Base-by-base conservation (phyloP, 768 basidiomycete genomes). In the Lentinula sp. region DNA sequence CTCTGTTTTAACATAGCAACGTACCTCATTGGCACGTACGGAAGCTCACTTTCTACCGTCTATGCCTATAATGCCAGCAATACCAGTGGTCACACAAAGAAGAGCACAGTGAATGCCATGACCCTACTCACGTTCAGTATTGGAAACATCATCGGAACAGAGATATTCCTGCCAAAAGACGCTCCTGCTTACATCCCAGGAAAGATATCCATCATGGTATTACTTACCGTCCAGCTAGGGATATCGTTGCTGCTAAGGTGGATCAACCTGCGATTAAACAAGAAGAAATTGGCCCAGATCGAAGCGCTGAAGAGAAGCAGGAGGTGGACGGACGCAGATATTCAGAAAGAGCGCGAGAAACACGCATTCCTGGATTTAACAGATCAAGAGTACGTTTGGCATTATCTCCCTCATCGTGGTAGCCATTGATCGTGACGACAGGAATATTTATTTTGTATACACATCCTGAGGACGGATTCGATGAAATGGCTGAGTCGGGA, bases 41-140 rank as follows among this genome's bases (percentile, higher is more conserved):
- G 84, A 5, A 83, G 81, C 55, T 81, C 83, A 0, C 69, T 88
- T 9, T 80, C 85, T 0, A 77, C 80, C 0, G 75, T 87, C 10
- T 59, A 87, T 60, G 84, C 86, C 0, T 87, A 84, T 64, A 85
- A 86, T 57, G 83, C 85, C 6, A 81, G 80, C 57, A 86, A 88
- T 68, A 86, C 81, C 0, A 79, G 79, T 37, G 84, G 84, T 0
- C 82, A 85, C 56, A 87, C 85, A 5, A 87, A 88, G 75, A 88
- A 87, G 74, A 80, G 82, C 62, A 86, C 85, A 1, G 78, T 86
- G 64, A 86, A 86, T 59, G 80, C 84, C 4, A 75, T 85, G 77
- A 86, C 83, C 2, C 70, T 86, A 21, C 75, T 77, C 4, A 71
- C 81, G 0, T 85, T 86, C 66, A 76, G 77, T 52, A 62, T 83